phyloP scores from a whole-genome alignment of 371 early-diverging fungal genomes.

The Coemansia sp. region DNA sequence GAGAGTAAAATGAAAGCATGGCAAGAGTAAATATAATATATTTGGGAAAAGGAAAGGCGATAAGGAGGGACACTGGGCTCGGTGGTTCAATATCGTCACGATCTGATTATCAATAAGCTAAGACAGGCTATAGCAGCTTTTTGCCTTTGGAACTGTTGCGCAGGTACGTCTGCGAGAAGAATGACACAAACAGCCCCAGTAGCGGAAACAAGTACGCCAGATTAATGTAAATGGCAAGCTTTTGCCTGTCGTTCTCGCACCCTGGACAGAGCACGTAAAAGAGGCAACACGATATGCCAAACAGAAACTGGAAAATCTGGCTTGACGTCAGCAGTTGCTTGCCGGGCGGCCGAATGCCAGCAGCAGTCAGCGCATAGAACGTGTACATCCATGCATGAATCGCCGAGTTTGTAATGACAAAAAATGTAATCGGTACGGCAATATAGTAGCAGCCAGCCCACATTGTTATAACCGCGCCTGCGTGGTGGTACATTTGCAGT shows the following conservation, averaged over 20 bases:
- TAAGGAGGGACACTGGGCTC: too few relatives aligned
- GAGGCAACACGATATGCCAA: slow-evolving; percentile 62
- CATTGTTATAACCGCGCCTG: slow-evolving; percentile 85
- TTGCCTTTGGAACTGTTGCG: too few relatives aligned
- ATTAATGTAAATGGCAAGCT: slow-evolving; percentile 68
- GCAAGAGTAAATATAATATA: slow-evolving; percentile 16
- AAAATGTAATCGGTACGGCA: slow-evolving; percentile 80
- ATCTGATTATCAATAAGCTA: too few relatives aligned
- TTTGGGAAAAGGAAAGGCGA: too few relatives aligned
- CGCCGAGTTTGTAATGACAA: slow-evolving; percentile 84
- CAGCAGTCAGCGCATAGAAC: slow-evolving; percentile 77
- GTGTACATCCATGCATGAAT: slow-evolving; percentile 91
- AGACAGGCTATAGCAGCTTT: too few relatives aligned
- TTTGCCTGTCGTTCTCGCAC: slow-evolving; percentile 66
- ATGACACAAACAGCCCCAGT: slow-evolving; percentile 74
- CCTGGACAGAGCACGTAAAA: slow-evolving; percentile 67
- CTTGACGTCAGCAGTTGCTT: slow-evolving; percentile 81
- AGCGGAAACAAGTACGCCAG: slow-evolving; percentile 78
- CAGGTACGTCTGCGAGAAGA: slow-evolving; percentile 50
- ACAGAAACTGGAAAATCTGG: slow-evolving; percentile 86
- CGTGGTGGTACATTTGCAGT: slow-evolving; percentile 87
- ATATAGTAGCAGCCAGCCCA: slow-evolving; percentile 70
- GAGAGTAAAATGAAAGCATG: neutral
- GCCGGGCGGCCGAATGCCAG: slow-evolving; percentile 76
- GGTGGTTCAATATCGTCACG: too few relatives aligned